phyloP scores from a whole-genome alignment of 805 yeast genomes.

The Candida nanaspora region DNA sequence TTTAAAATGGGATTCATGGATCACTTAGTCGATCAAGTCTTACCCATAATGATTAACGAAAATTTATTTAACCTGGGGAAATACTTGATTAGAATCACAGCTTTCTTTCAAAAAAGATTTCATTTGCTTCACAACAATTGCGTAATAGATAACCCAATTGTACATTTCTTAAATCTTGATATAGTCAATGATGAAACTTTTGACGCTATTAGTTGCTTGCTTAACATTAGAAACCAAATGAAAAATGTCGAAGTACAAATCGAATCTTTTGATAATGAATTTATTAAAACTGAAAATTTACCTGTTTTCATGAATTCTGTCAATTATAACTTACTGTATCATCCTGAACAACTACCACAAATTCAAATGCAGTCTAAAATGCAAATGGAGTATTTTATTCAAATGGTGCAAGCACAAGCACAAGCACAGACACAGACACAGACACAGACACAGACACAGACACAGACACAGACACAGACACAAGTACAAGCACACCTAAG shows the following conservation, averaged over 20 bases:
- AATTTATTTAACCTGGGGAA: conserved; percentile 1
- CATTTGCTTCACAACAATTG: not conserved
- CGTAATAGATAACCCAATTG: conserved; percentile 5
- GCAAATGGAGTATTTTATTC: too few species aligned
- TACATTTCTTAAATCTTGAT: not conserved
- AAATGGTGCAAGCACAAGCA: not conserved
- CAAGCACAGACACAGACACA: not conserved
- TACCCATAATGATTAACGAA: not conserved
- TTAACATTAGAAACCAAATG: too few species aligned
- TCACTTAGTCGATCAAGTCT: not conserved
- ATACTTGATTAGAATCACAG: conserved; percentile 10
- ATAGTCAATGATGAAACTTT: not conserved
- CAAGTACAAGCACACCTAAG: too few species aligned
- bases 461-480: too few species aligned
- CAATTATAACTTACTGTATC: not conserved
- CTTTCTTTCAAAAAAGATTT: conserved; percentile 11
- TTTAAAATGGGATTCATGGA: not conserved
- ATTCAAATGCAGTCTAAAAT: not conserved
- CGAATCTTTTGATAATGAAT: conserved; percentile 4
- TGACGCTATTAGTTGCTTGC: too few species aligned
- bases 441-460: too few species aligned
- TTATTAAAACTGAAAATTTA: conserved; percentile 4
- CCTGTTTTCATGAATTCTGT: conserved; percentile 1
- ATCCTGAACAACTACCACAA: not conserved
- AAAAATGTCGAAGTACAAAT: conserved; percentile 5